Percentiles rank a stretch among this genome's conserved stretches.
phyloP scores from a whole-genome alignment of 176 grass and related monocot genomes.

The Musa beccarii region DNA sequence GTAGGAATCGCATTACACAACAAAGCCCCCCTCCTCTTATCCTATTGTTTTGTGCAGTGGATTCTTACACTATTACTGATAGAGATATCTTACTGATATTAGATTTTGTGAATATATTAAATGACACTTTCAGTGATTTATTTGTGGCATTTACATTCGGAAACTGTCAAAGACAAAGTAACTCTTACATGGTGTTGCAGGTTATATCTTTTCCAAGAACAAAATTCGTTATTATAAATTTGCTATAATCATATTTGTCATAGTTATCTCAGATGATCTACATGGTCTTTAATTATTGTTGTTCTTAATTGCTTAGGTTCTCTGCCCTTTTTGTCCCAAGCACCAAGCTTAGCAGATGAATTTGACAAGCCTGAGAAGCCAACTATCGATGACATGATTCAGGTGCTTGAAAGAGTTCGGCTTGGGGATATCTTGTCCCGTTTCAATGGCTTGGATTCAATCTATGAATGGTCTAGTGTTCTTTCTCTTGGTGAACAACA shows the following conservation, averaged over 20 bases:
- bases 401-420: constrained; percentile 61
- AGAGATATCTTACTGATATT: too few relatives aligned
- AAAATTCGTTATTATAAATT: too few relatives aligned
- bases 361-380: constrained; percentile 45
- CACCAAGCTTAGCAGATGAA: constrained; percentile 27
- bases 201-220: too few relatives aligned
- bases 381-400: constrained; percentile 53
- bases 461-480: constrained; percentile 95
- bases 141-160: too few relatives aligned
- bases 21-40: too few relatives aligned
- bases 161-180: too few relatives aligned
- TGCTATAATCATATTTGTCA: not conserved
- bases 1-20: too few relatives aligned
- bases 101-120: too few relatives aligned
- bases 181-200: too few relatives aligned
- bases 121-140: too few relatives aligned
- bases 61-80: too few relatives aligned
- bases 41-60: too few relatives aligned
- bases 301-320: constrained; percentile 31
- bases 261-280: not conserved
- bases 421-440: constrained; percentile 82
- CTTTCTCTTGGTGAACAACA: constrained; percentile 96
- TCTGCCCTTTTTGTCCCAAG: constrained; percentile 63
- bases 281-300: not conserved
- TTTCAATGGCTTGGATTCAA: constrained; percentile 80